Conservation (phyloP, 2,329 filamentous ascomycete species). For the Colletotrichum cuscutae region DNA sequence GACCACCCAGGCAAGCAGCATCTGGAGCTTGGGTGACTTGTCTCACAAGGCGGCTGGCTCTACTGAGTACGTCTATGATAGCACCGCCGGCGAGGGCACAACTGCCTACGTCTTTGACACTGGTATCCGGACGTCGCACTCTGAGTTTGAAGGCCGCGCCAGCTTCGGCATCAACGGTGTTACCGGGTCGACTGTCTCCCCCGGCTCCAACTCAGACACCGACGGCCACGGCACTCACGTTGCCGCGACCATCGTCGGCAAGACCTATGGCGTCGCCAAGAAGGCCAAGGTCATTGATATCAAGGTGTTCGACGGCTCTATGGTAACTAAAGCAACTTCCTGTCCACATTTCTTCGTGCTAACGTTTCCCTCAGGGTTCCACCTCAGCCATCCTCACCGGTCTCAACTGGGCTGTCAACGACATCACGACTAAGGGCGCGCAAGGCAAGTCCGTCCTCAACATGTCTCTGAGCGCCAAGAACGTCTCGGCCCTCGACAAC, state of each 20-base stretch:
- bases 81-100: conserved; percentile 35
- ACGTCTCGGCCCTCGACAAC: conserved; percentile 65
- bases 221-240: conserved; percentile 45
- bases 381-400: conserved; percentile 38
- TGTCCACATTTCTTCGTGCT: conserved; percentile 11
- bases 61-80: conserved; percentile 42
- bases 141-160: conserved; percentile 43
- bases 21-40: conserved; percentile 48
- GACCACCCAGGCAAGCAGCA: conserved; percentile 37
- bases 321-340: conserved; percentile 37
- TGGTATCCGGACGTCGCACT: conserved; percentile 51
- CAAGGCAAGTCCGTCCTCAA: conserved; percentile 47
- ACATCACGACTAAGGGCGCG: conserved; percentile 36
- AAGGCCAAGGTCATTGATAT: conserved; percentile 40
- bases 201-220: conserved; percentile 33
- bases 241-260: conserved; percentile 43
- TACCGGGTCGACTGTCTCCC: conserved; percentile 37
- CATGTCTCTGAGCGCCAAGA: conserved; percentile 52
- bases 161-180: conserved; percentile 42
- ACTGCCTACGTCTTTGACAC: conserved; percentile 57
- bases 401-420: conserved; percentile 40
- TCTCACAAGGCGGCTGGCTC: conserved; percentile 50
- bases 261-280: conserved; percentile 46
- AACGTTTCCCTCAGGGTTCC: background rate
- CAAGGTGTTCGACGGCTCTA: conserved; percentile 41